Evolutionary conservation across 2,329 filamentous ascomycete species (phyloP), one percentile per base, ranked within the genome.

Genomic region (Hymenoscyphus fraxineus): DNA sequence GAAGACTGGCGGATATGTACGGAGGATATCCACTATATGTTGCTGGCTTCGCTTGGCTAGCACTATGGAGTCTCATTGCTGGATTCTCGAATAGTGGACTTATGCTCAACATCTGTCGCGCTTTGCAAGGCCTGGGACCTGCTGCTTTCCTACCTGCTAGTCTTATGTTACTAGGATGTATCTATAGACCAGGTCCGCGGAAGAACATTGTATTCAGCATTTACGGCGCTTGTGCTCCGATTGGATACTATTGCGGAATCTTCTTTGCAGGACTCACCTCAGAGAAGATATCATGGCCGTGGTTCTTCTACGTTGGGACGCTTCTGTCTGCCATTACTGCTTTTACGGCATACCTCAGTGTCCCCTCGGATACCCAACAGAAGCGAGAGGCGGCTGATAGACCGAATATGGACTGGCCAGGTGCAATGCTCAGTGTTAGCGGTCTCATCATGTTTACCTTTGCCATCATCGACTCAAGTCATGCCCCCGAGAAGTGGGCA

Each of bases 81-180:
- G 91, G 90, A 12, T 91, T 93, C 77, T 88, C 86, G 65, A 78
- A 80, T 62, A 88, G 85, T 76, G 83, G 87, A 65, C 75, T 85
- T 60, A 90, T 92, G 87, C 80, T 93, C 66, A 88, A 92, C 69
- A 80, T 89, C 62, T 90, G 87, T 73, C 87, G 91, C 61, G 90
- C 90, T 9, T 77, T 93, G 55, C 89, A 92, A 75, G 91, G 91
- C 0, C 77, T 94, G 10, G 91, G 89, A 0, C 83, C 88, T 1
- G 88, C 90, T 0, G 89, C 90, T 0, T 91, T 90, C 66, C 75
- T 92, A 15, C 88, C 89, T 0, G 85, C 87, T 0, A 85, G 88
- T 0, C 83, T 92, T 64, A 88, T 88, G 77, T 79, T 91, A 12
- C 77, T 90, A 0, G 87, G 87, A 1, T 85, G 81, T 58, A 83